phyloP scores from a whole-genome alignment of 1,139 yeast species.

The Blastobotrys persicus region DNA sequence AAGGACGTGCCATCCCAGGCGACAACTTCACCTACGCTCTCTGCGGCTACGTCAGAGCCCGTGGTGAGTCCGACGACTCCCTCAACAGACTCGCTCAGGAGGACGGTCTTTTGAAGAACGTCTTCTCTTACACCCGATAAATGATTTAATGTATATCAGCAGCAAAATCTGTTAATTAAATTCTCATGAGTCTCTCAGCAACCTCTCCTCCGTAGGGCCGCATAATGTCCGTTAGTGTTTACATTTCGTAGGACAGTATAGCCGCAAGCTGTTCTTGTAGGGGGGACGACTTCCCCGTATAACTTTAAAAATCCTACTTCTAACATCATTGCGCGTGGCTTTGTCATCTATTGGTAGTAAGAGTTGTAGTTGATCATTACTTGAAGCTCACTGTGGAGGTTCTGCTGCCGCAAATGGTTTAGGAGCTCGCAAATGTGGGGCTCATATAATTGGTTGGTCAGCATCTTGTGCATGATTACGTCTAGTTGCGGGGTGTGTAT shows the following conservation, averaged over 20 bases:
- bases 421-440: background rate
- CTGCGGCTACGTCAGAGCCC: constrained; percentile 88
- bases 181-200: background rate
- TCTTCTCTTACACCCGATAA: constrained; percentile 99
- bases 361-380: constrained; percentile 4
- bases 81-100: constrained; percentile 99
- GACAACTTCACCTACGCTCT: constrained; percentile 93
- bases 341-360: background rate
- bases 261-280: background rate
- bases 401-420: background rate
- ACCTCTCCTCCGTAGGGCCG: background rate
- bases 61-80: constrained; percentile 98
- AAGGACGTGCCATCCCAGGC: constrained; percentile 94
- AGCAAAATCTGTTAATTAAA: background rate
- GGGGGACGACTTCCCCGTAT: background rate
- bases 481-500: background rate
- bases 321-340: background rate
- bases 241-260: too few relatives aligned
- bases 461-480: background rate
- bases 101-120: constrained; percentile 97
- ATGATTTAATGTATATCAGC: constrained; percentile 21
- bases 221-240: too few relatives aligned
- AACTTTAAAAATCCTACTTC: background rate
- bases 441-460: background rate
- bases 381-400: background rate